These are phyloP conservation scores for Oldenlandia corymbosa DNA, from an alignment of 257 asterid species.

Conservation along the genomic window DNA sequence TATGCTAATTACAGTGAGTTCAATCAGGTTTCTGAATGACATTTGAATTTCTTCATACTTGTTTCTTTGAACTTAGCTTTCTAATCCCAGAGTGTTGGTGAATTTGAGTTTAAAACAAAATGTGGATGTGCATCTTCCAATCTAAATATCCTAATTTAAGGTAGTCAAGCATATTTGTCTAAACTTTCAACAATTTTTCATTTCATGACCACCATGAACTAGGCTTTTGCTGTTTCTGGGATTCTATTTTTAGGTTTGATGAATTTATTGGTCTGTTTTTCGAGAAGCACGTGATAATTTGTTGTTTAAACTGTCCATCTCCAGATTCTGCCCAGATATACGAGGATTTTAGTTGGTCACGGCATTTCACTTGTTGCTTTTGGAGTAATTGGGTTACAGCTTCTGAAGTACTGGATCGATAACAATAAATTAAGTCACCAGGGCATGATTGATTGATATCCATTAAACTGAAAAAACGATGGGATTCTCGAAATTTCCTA, in stretches of 20 bases:
- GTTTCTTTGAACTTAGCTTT: neutral
- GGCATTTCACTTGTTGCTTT: neutral
- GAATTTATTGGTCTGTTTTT: neutral
- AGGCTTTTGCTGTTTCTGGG: neutral
- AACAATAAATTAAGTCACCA: neutral
- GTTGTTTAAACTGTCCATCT: constrained; percentile 1
- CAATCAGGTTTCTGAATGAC: neutral
- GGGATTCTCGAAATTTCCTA: constrained; percentile 54
- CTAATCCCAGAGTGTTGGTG: neutral
- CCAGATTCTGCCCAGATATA: constrained; percentile 13
- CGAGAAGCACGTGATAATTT: neutral
- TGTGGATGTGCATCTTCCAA: neutral
- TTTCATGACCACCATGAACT: neutral
- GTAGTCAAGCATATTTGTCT: neutral
- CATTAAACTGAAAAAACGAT: constrained; percentile 43
- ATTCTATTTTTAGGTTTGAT: neutral
- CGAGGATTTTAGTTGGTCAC: constrained; percentile 4
- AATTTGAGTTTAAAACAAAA: neutral
- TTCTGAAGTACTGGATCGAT: neutral
- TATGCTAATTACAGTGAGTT: neutral
- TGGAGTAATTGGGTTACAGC: neutral
- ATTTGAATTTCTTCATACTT: neutral
- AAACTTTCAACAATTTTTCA: neutral
- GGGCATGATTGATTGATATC: constrained; percentile 22
- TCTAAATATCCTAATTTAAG: neutral